These are phyloP conservation scores for Thermochaetoides thermophila DNA, from an alignment of 495 filamentous ascomycete genomes.

Conservation along the genomic window DNA sequence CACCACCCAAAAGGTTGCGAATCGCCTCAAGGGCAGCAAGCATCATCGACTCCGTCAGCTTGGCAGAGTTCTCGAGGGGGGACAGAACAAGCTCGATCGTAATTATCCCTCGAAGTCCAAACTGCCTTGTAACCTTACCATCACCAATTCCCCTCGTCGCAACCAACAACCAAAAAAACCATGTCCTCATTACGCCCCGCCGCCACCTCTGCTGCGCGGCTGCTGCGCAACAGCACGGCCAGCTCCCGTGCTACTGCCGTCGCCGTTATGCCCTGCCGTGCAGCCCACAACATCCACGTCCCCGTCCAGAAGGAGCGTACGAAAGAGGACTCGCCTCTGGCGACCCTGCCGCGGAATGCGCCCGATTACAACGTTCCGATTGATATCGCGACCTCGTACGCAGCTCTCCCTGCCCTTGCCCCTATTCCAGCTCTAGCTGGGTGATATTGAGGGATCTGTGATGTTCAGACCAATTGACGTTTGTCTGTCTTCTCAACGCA, in stretches of 20 bases:
- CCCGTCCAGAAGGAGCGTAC: conserved; percentile 15
- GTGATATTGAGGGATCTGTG: too few species aligned
- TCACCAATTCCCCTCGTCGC: too few species aligned
- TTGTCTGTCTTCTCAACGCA: background rate
- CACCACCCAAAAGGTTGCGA: too few species aligned
- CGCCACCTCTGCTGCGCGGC: conserved; percentile 21
- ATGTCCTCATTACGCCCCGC: conserved; percentile 31
- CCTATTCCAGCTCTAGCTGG: background rate
- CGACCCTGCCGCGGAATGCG: conserved; percentile 38
- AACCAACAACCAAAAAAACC: conserved; percentile 2
- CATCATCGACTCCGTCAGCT: too few species aligned
- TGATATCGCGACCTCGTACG: conserved; percentile 74
- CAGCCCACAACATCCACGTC: too few species aligned
- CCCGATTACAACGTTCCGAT: conserved; percentile 66
- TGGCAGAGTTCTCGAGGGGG: too few species aligned
- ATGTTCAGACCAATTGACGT: background rate
- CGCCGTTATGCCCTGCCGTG: too few species aligned
- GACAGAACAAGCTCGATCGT: too few species aligned
- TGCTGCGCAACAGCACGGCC: conserved; percentile 29
- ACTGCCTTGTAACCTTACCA: too few species aligned
- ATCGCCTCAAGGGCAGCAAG: too few species aligned
- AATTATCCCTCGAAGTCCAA: too few species aligned
- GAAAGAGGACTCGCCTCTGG: conserved; percentile 16
- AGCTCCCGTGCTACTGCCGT: too few species aligned
- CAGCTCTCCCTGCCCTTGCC: background rate